Base-by-base conservation (phyloP, 768 basidiomycete genomes). In the Pleurotus cornucopiae region DNA sequence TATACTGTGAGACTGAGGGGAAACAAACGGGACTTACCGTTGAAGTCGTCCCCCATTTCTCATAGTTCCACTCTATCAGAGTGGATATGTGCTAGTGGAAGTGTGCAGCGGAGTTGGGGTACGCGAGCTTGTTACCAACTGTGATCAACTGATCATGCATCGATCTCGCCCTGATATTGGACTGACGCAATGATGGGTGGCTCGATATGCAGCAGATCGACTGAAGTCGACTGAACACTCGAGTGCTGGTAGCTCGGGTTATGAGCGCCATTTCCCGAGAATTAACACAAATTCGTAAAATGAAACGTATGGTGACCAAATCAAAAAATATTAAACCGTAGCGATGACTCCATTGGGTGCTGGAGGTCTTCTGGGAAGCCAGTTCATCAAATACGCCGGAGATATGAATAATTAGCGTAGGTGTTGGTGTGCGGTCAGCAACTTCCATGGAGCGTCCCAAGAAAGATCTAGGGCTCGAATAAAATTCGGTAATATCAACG, bases 11-110 rank as follows among this genome's bases (percentile, higher is more conserved):
- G 51, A 53, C 51, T 34, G 38, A 41, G 41, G 51, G 51, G 51
- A 39, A 53, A 34, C 30, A 34, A 34, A 39, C 51, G 51, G 51
- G 14, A 53, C 51, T 53, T 53, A 53, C 51, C 51, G 51, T 53
- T 53, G 11, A 23, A 53, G n/a, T 40, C 20, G 51, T 53, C 51
- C 51, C 51, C 51, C 51, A 53, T 53, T 53, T 53, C 51, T 53
- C 51, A 53, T 53, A 53, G 38, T 53, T 53, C 51, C 39, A 53
- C 51, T 53, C 39, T 43, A 53, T 53, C n/a, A 53, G 51, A 39
- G 51, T 40, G 26, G 39, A 41, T 53, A 18, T 34, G 37, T 53
- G 20, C 20, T 20, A 20, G 20, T 20, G 21, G 38, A 53, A 53
- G 51, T 39, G 41, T 20, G 23, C 51, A 53, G 37, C 51, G 51